These are phyloP conservation scores for Fusarium anguioides DNA, from an alignment of 2,329 filamentous ascomycete genomes.

Conservation along the genomic window DNA sequence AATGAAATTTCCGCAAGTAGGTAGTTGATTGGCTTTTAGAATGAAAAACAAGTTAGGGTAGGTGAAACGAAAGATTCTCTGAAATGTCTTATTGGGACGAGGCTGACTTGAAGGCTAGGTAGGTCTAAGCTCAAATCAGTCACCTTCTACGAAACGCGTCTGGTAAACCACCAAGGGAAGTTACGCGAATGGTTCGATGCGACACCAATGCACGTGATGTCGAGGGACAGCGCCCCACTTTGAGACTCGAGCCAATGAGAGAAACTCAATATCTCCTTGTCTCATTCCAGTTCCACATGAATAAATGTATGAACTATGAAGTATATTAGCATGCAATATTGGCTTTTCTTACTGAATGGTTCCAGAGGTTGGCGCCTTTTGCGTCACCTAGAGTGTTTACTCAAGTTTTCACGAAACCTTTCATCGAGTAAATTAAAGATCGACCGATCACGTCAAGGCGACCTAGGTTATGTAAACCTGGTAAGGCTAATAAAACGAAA, in stretches of 20 bases:
- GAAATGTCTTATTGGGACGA: constrained; percentile 1
- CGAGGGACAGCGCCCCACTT: neutral
- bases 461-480: constrained; percentile 18
- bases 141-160: constrained; percentile 16
- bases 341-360: no score
- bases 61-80: neutral
- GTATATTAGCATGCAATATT: neutral
- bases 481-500: constrained; percentile 39
- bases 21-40: neutral
- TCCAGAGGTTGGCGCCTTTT: neutral
- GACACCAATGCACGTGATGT: constrained; percentile 44
- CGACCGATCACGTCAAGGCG: constrained; percentile 31
- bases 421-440: constrained; percentile 19
- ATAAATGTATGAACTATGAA: neutral
- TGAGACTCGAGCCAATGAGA: neutral
- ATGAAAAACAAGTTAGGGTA: neutral
- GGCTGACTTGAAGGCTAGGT: constrained; percentile 10
- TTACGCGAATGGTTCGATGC: constrained; percentile 20
- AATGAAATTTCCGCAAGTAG: neutral
- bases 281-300: constrained; percentile 4
- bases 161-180: constrained; percentile 21
- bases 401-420: neutral
- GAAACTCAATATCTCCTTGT: neutral
- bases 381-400: neutral
- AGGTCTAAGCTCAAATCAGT: neutral